These are phyloP conservation scores for Paraleonurus japonicus DNA, from an alignment of 257 asterid species.

Conservation along the genomic window DNA sequence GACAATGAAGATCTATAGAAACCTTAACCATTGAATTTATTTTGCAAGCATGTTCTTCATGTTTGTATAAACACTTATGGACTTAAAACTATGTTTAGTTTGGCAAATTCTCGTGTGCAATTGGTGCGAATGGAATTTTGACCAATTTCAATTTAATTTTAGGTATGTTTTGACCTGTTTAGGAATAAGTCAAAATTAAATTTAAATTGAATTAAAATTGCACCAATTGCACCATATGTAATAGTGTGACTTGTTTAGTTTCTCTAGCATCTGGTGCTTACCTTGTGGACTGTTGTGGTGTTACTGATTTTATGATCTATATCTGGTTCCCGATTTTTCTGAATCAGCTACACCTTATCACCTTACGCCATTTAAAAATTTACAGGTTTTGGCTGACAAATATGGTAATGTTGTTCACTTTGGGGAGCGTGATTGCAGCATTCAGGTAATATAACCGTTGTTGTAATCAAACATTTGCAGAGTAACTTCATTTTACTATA, in stretches of 20 bases:
- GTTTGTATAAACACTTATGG: neutral
- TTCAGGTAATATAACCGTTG: conserved; percentile 57
- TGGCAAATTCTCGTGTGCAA: no score
- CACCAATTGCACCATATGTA: no score
- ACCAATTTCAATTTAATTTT: no score
- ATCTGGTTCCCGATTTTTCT: neutral
- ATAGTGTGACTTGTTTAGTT: no score
- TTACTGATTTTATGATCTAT: neutral
- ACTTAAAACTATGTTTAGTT: neutral
- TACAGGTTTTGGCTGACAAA: conserved; percentile 93
- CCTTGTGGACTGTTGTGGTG: neutral
- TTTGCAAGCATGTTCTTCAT: neutral
- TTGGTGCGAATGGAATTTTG: no score
- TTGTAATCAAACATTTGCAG: conserved; percentile 1
- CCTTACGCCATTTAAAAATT: neutral
- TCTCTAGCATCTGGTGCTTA: neutral
- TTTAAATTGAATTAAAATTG: no score
- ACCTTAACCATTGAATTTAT: neutral
- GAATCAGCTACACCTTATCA: conserved; percentile 1
- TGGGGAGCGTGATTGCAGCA: conserved; percentile 99
- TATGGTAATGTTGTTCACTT: conserved; percentile 90
- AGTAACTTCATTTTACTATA: conserved; percentile 10
- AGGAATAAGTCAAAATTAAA: no score
- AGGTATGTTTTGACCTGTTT: no score
- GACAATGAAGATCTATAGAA: neutral